Evolutionary conservation across 345 rosid genomes (phyloP), one percentile per base, ranked within the genome.

Genomic region (Eucalyptus curtisii): DNA sequence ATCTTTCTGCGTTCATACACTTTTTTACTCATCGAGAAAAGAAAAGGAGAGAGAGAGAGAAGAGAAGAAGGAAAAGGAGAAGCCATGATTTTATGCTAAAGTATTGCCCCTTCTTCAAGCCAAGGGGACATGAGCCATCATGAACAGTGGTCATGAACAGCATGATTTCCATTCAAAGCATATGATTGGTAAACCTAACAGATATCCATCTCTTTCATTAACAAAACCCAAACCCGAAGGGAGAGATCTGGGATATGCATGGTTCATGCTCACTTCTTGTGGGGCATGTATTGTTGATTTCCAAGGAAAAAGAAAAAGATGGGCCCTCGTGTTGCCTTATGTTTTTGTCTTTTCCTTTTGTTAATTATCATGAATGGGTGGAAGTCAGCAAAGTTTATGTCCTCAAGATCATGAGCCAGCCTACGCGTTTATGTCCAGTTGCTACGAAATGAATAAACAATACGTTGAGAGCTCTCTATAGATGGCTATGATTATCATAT

Each of bases 31-130:
- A 64, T 7, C 40, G 40, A n/a, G 19, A 64, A 64, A 31, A n/a
- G 76, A 64, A 64, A n/a, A n/a, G 76, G 76, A 76, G 44, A 7
- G 82, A 40, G 82, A 68, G 22, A 76, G 47, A 37, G 44, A 33
- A 15, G 37, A 64, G 76, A n/a, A 7, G 86, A 24, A 31, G 87
- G 8, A 19, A 19, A 19, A 71, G 87, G 27, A 86, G 42, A 49
- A 12, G 27, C 37, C 40, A 50, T 86, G 14, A 31, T 30, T 79
- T 48, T 47, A n/a, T 19, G 79, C 80, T 45, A 10, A n/a, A 30
- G 31, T 37, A 76, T 87, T 90, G 90, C 88, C 88, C 86, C 76
- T 89, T 90, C 90, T 90, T 90, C 50, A 90, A 91, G 90, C 71
- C 89, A 89, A 89, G 86, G 53, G 71, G 81, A 87, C 87, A 79